phyloP scores from a whole-genome alignment of 2,329 filamentous ascomycete species.

The Beauveria australis region DNA sequence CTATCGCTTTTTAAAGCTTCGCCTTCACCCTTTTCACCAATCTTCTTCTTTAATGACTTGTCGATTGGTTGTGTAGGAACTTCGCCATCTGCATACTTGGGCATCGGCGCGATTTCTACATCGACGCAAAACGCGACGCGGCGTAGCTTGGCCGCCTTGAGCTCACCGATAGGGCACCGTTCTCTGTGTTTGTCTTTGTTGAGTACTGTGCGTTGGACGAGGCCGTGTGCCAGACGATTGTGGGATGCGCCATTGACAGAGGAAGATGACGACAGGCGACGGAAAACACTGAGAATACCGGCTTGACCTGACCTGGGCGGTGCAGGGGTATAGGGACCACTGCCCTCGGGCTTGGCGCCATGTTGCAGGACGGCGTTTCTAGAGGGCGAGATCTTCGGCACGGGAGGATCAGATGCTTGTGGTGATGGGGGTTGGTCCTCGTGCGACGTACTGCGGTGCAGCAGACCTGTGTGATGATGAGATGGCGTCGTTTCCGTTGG shows the following conservation, averaged over 20 bases:
- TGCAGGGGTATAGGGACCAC: constrained; percentile 63
- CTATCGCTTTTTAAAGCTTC: constrained; percentile 63
- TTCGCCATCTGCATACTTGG: constrained; percentile 62
- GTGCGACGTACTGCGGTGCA: constrained; percentile 21
- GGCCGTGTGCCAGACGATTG: constrained; percentile 43
- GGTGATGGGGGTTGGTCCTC: constrained; percentile 23
- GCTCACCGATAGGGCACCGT: constrained; percentile 68
- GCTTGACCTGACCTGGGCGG: constrained; percentile 61
- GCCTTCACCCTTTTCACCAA: constrained; percentile 64
- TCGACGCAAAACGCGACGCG: constrained; percentile 94
- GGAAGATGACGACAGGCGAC: constrained; percentile 67
- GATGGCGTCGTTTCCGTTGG: constrained; percentile 14
- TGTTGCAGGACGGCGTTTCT: constrained; percentile 55
- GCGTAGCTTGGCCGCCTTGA: constrained; percentile 72
- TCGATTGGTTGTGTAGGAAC: constrained; percentile 21
- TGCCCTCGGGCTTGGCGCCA: constrained; percentile 46
- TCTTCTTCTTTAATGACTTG: constrained; percentile 46
- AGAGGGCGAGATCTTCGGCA: constrained; percentile 40
- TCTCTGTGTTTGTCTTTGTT: constrained; percentile 78
- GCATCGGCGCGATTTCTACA: constrained; percentile 88
- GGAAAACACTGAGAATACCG: constrained; percentile 73
- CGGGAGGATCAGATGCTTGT: constrained; percentile 30
- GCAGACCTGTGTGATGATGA: neutral
- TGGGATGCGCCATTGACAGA: constrained; percentile 23
- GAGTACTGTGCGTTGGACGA: constrained; percentile 73